Conservation (phyloP, 768 basidiomycete species). For the Cystobasidium tubakii region DNA sequence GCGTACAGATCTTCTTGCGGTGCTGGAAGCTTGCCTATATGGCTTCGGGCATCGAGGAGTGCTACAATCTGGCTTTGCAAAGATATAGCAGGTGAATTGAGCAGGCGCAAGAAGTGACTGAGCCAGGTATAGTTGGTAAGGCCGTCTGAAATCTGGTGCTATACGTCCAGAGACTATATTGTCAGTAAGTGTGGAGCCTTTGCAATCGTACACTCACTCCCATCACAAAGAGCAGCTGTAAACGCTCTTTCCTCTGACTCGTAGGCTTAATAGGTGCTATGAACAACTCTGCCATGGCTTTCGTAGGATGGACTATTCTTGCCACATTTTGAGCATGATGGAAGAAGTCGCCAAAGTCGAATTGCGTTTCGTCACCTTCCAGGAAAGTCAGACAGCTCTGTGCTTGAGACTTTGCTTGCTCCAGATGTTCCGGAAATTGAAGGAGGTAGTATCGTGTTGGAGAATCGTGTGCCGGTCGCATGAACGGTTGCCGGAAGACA, state of each 20-base stretch:
- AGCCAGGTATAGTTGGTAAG: constrained; percentile 29
- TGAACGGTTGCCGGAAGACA: background rate
- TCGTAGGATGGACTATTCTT: constrained; percentile 1
- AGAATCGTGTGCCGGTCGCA: background rate
- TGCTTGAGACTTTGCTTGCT: background rate
- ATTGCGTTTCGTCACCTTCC: background rate
- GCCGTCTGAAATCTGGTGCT: constrained; percentile 23
- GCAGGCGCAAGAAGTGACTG: constrained; percentile 3
- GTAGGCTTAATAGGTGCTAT: background rate
- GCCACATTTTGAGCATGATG: constrained; percentile 22
- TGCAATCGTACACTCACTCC: background rate
- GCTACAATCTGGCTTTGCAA: background rate
- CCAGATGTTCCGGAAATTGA: background rate
- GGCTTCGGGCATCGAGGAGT: background rate
- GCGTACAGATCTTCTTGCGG: constrained; percentile 29
- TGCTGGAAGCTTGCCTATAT: background rate
- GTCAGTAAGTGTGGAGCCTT: background rate
- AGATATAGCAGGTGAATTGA: background rate
- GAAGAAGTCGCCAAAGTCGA: constrained; percentile 16
- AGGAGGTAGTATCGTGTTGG: constrained; percentile 1
- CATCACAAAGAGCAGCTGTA: constrained; percentile 19
- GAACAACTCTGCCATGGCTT: constrained; percentile 24
- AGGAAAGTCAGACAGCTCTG: background rate
- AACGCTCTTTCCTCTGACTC: background rate
- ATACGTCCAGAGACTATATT: background rate